Conservation (phyloP, 2,329 filamentous ascomycete genomes). For the Xylaria arbuscula region DNA sequence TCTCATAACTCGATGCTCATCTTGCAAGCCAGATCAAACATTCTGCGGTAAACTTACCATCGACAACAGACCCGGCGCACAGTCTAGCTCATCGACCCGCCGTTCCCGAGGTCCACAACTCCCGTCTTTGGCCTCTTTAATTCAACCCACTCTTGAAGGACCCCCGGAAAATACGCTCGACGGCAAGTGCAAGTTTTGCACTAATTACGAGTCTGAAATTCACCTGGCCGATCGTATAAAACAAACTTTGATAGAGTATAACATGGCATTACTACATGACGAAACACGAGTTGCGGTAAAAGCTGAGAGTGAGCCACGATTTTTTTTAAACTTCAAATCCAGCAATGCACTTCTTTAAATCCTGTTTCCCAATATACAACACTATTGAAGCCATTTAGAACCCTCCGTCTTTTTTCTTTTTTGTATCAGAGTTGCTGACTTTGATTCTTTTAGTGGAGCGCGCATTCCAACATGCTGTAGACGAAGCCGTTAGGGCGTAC, state of each 20-base stretch:
- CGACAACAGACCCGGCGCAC: conserved; percentile 22
- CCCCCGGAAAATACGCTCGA: conserved; percentile 29
- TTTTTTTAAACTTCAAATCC: neutral
- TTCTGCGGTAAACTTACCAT: conserved; percentile 38
- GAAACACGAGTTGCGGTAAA: conserved; percentile 33
- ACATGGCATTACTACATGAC: conserved; percentile 40
- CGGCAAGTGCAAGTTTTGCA: conserved; percentile 42
- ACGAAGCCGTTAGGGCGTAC: conserved; percentile 38
- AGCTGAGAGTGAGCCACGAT: conserved; percentile 36
- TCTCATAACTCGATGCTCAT: conserved; percentile 37
- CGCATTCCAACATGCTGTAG: conserved; percentile 39
- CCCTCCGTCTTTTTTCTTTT: neutral
- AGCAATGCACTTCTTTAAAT: neutral
- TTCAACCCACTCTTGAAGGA: conserved; percentile 27
- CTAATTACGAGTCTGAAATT: conserved; percentile 39
- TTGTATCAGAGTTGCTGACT: conserved; percentile 21
- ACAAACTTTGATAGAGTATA: conserved; percentile 40
- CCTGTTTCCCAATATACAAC: neutral
- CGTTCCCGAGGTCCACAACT: conserved; percentile 29
- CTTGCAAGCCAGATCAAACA: conserved; percentile 31
- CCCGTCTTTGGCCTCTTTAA: conserved; percentile 35
- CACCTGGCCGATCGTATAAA: conserved; percentile 40
- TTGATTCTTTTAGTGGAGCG: conserved; percentile 34
- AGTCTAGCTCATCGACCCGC: conserved; percentile 24
- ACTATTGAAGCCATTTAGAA: neutral